Evolutionary conservation across 192 early-diverging fungal genomes (phyloP).

Genomic region (Backusella tarrabulga): DNA sequence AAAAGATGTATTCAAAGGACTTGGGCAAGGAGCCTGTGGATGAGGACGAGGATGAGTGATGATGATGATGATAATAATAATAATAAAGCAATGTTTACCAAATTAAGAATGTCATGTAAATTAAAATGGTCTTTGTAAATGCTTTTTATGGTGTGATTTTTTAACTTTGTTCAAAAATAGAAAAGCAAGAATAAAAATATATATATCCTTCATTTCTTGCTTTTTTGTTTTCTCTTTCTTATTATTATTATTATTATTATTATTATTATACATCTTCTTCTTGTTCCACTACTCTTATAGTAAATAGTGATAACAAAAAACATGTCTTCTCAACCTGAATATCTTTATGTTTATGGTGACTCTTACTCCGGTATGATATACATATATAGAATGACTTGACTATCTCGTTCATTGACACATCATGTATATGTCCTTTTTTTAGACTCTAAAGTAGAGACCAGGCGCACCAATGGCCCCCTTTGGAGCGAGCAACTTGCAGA

Average conservation of each 20-base stretch:
- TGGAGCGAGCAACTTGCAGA: slow-evolving; percentile 30
- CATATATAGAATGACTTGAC: background rate
- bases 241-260: background rate
- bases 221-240: background rate
- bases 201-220: background rate
- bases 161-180: background rate
- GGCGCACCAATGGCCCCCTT: slow-evolving; percentile 34
- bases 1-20: slow-evolving; percentile 68
- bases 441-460: slow-evolving; percentile 3
- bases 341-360: slow-evolving; percentile 34
- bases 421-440: background rate
- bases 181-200: background rate
- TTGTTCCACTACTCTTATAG: background rate
- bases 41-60: background rate
- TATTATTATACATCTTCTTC: background rate
- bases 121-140: background rate
- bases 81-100: slow-evolving; percentile 3
- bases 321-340: slow-evolving; percentile 3
- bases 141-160: slow-evolving; percentile 16
- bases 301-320: background rate
- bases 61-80: background rate
- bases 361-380: slow-evolving; percentile 38
- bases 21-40: slow-evolving; percentile 44
- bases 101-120: slow-evolving; percentile 8
- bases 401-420: too few species aligned